Percentiles rank a stretch among this genome's conserved stretches.
These are phyloP conservation scores for Verruconis gallopava DNA, from an alignment of 2,329 filamentous ascomycete genomes.

Conservation along the genomic window DNA sequence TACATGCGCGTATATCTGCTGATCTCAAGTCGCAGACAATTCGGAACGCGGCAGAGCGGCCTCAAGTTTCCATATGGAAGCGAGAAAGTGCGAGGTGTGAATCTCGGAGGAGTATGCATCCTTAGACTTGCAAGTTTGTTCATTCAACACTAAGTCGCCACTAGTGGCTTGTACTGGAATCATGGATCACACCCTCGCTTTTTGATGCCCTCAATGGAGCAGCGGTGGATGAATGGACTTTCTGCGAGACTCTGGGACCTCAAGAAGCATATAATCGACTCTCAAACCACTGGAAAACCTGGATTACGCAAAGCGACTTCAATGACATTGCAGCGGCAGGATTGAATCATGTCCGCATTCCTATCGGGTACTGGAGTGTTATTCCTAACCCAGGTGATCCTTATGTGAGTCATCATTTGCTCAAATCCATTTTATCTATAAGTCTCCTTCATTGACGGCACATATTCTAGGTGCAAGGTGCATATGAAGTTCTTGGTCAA, in stretches of 20 bases:
- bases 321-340: constrained; percentile 73
- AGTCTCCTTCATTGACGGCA: too few species aligned
- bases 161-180: constrained; percentile 74
- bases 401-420: constrained; percentile 74
- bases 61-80: constrained; percentile 46
- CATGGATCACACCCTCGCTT: constrained; percentile 87
- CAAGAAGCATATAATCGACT: constrained; percentile 50
- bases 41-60: neutral
- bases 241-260: constrained; percentile 57
- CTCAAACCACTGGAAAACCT: constrained; percentile 82
- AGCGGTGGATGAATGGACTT: constrained; percentile 69
- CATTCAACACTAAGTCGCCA: neutral
- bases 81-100: constrained; percentile 75
- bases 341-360: constrained; percentile 92
- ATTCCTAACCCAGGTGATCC: constrained; percentile 73
- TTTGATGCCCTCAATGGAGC: constrained; percentile 44
- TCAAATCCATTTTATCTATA: constrained; percentile 93
- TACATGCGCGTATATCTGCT: too few species aligned
- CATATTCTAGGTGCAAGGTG: constrained; percentile 42
- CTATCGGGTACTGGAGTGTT: constrained; percentile 90
- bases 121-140: constrained; percentile 18
- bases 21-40: too few species aligned
- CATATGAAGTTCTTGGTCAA: constrained; percentile 49
- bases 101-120: constrained; percentile 78
- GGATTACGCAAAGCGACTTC: constrained; percentile 76